Evolutionary conservation across 1,284 basidiomycete species (phyloP).

Genomic region (Cronartium ribicola): DNA sequence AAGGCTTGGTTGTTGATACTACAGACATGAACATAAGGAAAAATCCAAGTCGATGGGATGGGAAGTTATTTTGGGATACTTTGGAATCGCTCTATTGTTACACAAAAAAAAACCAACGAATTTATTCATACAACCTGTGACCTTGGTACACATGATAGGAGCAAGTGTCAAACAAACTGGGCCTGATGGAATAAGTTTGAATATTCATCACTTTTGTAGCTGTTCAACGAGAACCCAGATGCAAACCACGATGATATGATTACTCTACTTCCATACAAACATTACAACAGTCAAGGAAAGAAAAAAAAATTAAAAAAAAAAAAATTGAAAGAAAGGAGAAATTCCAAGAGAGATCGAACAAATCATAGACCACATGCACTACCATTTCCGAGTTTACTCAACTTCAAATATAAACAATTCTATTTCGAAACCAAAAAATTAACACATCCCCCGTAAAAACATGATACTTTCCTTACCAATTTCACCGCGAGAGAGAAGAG

Average conservation of each 20-base stretch:
- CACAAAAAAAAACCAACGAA: too few relatives aligned
- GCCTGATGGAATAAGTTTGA: too few relatives aligned
- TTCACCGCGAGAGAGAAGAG: constrained; percentile 42
- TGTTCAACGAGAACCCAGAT: not conserved
- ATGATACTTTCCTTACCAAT: constrained; percentile 10
- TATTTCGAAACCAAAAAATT: not conserved
- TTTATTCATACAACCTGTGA: too few relatives aligned
- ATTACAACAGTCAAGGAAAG: not conserved
- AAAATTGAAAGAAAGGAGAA: not conserved
- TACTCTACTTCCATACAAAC: not conserved
- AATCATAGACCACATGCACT: not conserved
- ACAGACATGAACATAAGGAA: too few relatives aligned
- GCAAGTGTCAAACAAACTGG: too few relatives aligned
- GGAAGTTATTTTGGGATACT: too few relatives aligned
- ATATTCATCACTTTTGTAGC: too few relatives aligned
- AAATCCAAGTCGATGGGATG: too few relatives aligned
- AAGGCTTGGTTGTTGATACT: too few relatives aligned
- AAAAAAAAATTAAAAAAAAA: not conserved
- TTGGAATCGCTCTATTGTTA: too few relatives aligned
- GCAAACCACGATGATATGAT: not conserved
- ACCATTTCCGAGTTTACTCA: too few relatives aligned
- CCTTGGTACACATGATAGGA: too few relatives aligned
- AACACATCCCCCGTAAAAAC: not conserved
- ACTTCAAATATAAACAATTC: not conserved
- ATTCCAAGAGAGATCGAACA: not conserved